Base-by-base conservation (phyloP, 768 basidiomycete species). In the Boletus pseudo-olivaceus region DNA sequence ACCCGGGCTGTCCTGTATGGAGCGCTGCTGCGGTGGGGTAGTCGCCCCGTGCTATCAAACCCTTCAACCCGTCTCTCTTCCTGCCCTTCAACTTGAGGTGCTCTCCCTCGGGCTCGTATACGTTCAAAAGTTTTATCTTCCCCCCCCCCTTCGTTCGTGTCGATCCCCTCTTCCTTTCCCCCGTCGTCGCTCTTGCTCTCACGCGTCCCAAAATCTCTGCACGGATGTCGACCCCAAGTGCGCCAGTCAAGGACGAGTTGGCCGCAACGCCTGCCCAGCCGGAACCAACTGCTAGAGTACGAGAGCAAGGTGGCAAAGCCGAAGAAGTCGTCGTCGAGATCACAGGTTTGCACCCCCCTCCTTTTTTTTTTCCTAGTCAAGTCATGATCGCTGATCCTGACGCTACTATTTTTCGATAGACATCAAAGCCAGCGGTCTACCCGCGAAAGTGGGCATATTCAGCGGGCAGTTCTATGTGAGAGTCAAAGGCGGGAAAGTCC, bases 381-480 rank as follows among this genome's bases (percentile, higher is more conserved):
- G 5, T 3, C 19, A 39, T 19, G 19, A 19, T 15, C 14, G 6
- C 14, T 14, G 27, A 7, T 30, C 23, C 23, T 27, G 26, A 42
- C 9, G 7, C 11, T 17, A 37, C 5, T 15, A 7, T 9, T n/a
- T 4, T 14, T 8, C n/a, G 47, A 53, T 44, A 70, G 69, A 62
- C 56, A 70, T 70, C 58, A 70, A 68, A 53, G 69, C 69, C n/a
- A 72, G 67, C 32, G 70, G 68, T 35, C 60, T 70, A 7, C 69
- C 69, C 20, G 60, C 71, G 17, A 70, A 67, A 62, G 51, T 70
- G 14, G 69, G 69, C 33, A 12, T 70, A 33, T 72, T 70, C 20
- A 46, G 57, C 32, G 68, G 69, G 14, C 14, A 62, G 7, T 70
- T 68, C 52, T 70, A 68, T 17, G 53, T 70, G 45, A 54, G 57